Evolutionary conservation across 1,139 yeast species (phyloP).

Genomic region (Nakaseomyces kungkrabaensis): DNA sequence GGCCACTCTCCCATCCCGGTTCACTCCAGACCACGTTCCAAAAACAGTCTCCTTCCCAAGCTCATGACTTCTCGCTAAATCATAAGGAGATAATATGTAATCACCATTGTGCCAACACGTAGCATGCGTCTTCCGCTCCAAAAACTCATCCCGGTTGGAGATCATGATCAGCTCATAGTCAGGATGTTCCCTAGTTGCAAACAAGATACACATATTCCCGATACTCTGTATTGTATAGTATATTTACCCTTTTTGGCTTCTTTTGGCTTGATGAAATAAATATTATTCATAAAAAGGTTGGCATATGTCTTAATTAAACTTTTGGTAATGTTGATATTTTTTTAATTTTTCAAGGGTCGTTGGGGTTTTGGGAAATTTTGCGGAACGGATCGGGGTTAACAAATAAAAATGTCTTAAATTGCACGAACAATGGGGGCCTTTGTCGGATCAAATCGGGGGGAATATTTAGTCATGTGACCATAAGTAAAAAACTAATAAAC

Average conservation of each 20-base stretch:
- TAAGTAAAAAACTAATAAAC: background rate
- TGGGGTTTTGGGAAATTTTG: too few relatives aligned
- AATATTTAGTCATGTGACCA: background rate
- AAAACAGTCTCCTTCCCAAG: constrained; percentile 26
- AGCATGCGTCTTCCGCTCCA: constrained; percentile 56
- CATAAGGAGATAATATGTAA: constrained; percentile 59
- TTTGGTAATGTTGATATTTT: too few relatives aligned
- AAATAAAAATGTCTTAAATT: too few relatives aligned
- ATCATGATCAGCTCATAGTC: constrained; percentile 60
- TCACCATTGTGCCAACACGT: constrained; percentile 44
- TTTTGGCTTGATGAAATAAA: too few relatives aligned
- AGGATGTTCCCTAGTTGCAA: constrained; percentile 52
- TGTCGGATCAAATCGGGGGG: too few relatives aligned
- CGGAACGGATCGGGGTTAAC: too few relatives aligned
- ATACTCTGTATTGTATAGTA: background rate
- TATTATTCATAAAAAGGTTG: too few relatives aligned
- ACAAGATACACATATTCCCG: constrained; percentile 49
- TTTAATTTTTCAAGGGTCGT: too few relatives aligned
- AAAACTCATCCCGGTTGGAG: constrained; percentile 81
- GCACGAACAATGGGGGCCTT: too few relatives aligned
- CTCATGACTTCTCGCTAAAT: constrained; percentile 52
- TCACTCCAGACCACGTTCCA: constrained; percentile 90
- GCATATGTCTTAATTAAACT: too few relatives aligned
- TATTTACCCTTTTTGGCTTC: too few relatives aligned
- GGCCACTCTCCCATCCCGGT: constrained; percentile 53